Evolutionary conservation across 169 alveolate genomes (phyloP).

Genomic region (Plasmodium malariae): DNA sequence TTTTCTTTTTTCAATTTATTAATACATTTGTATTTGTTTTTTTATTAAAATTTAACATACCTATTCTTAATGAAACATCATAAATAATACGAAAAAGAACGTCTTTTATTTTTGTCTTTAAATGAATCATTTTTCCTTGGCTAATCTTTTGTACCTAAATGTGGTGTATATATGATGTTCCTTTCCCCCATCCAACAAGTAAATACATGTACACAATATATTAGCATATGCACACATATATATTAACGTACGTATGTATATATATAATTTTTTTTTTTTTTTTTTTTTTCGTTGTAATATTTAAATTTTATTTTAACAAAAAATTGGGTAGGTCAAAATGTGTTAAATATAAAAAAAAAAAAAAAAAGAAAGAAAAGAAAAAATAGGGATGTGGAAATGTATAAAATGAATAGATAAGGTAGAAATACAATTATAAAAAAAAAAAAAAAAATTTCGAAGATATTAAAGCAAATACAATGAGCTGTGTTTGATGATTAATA

Average conservation of each 20-base stretch:
- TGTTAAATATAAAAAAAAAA: constrained; percentile 11
- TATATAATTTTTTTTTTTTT: neutral
- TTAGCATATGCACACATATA: too few relatives aligned
- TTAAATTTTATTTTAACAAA: neutral
- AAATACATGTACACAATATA: too few relatives aligned
- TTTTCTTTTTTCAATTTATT: neutral
- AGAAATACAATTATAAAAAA: too few relatives aligned
- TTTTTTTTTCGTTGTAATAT: neutral
- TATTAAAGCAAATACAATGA: constrained; percentile 24
- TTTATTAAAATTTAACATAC: neutral
- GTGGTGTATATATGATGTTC: too few relatives aligned
- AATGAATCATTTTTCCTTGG: neutral
- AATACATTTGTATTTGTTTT: constrained; percentile 29
- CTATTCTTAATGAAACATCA: neutral
- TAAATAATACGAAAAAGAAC: neutral
- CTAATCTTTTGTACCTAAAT: neutral
- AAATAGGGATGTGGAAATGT: neutral
- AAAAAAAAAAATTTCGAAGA: constrained; percentile 9
- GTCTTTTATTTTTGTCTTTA: neutral
- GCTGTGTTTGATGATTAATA: constrained; percentile 11
- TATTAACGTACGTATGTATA: too few relatives aligned
- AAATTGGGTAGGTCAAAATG: neutral
- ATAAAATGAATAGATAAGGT: constrained; percentile 6
- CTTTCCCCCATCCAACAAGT: too few relatives aligned
- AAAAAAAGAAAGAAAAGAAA: neutral